Evolutionary conservation across 2,329 filamentous ascomycete species (phyloP).

Genomic region (Penicillium sp.): DNA sequence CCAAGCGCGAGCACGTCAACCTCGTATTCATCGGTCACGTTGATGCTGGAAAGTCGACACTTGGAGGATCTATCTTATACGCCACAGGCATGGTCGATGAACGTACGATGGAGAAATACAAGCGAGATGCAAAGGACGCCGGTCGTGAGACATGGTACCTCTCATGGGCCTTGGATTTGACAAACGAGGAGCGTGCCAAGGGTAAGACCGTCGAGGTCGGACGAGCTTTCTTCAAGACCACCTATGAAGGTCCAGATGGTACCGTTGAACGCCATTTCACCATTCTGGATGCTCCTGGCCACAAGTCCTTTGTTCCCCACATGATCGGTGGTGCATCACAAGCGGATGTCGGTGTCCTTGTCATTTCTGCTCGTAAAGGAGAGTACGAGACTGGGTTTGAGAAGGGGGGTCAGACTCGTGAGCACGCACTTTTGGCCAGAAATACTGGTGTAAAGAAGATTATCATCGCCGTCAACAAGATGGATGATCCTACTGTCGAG

Average conservation of each 20-base stretch:
- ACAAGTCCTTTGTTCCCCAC: conserved; percentile 96
- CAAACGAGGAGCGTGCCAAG: conserved; percentile 91
- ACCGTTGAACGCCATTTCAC: conserved; percentile 87
- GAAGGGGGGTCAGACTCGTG: conserved; percentile 90
- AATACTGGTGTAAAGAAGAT: conserved; percentile 98
- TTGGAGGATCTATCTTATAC: conserved; percentile 90
- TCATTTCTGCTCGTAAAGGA: conserved; percentile 94
- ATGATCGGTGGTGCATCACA: conserved; percentile 97
- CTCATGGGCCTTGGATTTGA: conserved; percentile 96
- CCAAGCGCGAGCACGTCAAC: conserved; percentile 74
- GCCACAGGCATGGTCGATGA: conserved; percentile 99
- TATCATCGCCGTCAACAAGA: conserved; percentile 95
- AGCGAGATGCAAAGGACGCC: conserved; percentile 90
- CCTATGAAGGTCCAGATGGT: conserved; percentile 32
- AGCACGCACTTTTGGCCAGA: conserved; percentile 96
- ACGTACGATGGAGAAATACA: conserved; percentile 97
- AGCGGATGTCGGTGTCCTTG: conserved; percentile 88
- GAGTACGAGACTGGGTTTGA: conserved; percentile 99
- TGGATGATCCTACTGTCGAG: conserved; percentile 95
- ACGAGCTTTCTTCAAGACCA: conserved; percentile 89
- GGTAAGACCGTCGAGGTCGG: conserved; percentile 98
- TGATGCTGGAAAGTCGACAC: conserved; percentile 94
- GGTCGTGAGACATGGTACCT: conserved; percentile 98
- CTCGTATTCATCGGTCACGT: conserved; percentile 98
- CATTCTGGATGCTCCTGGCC: conserved; percentile 91